Evolutionary conservation across 208 protist genomes (phyloP), one percentile per base, ranked within the genome.

Genomic region (Leishmania lainsoni): DNA sequence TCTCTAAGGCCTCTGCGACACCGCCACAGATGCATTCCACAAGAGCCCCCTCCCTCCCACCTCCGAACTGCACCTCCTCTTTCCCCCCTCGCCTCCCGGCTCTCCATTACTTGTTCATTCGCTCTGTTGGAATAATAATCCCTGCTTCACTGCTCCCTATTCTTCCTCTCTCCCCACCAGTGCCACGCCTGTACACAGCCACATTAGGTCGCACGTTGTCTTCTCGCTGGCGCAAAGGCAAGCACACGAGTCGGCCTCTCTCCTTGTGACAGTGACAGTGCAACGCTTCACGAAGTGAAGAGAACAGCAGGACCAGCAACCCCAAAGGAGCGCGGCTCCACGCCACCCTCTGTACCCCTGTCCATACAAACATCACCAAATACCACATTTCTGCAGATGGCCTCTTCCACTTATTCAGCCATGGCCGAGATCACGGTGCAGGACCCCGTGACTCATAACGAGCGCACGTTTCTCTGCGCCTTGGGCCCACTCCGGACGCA

Each of bases 351-450:
- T 26, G n/a, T 9, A 8, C 59, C 59, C 58, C 58, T 26, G 5
- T 32, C 9, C 59, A 29, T 66, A 35, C 35, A 5, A 22, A 35
- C 59, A 35, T 32, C 17, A 22, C 39, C 51, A 39, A 22, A 39
- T 48, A 77, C 54, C n/a, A 39, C 48, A 59, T 76, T 76, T n/a
- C 51, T n/a, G 29, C 48, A 12, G 42, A 75, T 75, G 71, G 3
- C 56, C 73, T 65, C 54, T 32, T 73, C 29, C 12, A 39, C 52
- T 29, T 75, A 68, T 3, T 16, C 68, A 54, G 39, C 39, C 20
- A 59, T 81, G 49, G 91, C 94, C 32, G 87, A 94, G 63, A 85
- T 96, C 54, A 86, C 73, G 26, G 93, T 96, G 32, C 85, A 91
- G 49, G 93, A 96, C 75, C 90, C 86, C 20, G 68, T 77, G 17